Evolutionary conservation across 1,139 yeast genomes (phyloP).

Genomic region (Pichia sp.): DNA sequence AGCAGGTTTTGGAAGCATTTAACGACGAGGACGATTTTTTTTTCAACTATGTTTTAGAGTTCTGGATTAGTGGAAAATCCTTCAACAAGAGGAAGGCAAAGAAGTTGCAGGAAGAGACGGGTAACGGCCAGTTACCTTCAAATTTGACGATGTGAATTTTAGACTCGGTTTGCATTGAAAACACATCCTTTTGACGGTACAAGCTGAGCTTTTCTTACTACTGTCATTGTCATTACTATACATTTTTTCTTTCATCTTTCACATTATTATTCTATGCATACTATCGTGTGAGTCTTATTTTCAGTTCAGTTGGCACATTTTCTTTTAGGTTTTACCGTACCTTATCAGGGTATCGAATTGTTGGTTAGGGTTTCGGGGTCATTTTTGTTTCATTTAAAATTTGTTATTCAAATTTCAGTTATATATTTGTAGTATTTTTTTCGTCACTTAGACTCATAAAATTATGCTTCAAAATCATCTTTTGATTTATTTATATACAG

Average conservation of each 20-base stretch:
- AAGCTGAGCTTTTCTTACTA: neutral
- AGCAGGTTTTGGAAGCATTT: constrained; percentile 27
- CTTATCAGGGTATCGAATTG: neutral
- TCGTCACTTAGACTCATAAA: neutral
- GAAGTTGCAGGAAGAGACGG: constrained; percentile 20
- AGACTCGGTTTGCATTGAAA: neutral
- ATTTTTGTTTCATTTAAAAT: neutral
- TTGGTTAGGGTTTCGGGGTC: neutral
- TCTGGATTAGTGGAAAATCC: constrained; percentile 31
- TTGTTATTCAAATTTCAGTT: neutral
- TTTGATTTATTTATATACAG: neutral
- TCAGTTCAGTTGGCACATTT: constrained; percentile 4
- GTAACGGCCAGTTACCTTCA: constrained; percentile 16
- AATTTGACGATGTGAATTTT: constrained; percentile 14
- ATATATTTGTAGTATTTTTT: neutral
- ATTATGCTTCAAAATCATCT: neutral
- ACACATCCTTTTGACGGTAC: neutral
- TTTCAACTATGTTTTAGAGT: constrained; percentile 31
- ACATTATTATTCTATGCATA: constrained; percentile 1
- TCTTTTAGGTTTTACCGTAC: neutral
- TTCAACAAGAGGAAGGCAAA: constrained; percentile 28
- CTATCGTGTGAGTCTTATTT: neutral
- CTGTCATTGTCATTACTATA: neutral
- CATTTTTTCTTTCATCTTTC: neutral
- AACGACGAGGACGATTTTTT: constrained; percentile 31